Evolutionary conservation across 2,329 filamentous ascomycete species (phyloP).

Genomic region (Stagonosporopsis cucurbitacearum): DNA sequence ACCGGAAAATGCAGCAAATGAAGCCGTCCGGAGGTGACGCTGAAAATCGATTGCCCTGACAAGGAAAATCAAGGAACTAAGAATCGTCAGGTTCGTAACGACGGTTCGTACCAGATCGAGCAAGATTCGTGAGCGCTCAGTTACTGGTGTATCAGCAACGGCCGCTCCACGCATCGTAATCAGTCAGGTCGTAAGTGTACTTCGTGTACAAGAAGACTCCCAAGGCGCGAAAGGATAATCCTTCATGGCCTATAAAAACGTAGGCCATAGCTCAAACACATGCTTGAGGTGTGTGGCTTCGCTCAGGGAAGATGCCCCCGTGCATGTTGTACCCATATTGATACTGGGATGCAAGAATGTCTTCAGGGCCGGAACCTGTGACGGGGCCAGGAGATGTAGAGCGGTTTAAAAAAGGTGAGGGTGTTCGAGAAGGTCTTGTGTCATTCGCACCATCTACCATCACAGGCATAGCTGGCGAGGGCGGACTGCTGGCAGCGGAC

Average conservation of each 20-base stretch:
- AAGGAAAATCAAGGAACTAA: constrained; percentile 27
- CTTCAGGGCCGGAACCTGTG: constrained; percentile 49
- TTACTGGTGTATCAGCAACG: constrained; percentile 26
- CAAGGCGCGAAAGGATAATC: constrained; percentile 26
- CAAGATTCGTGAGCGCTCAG: constrained; percentile 46
- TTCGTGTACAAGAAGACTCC: constrained; percentile 49
- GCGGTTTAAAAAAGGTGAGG: constrained; percentile 47
- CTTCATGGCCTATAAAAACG: constrained; percentile 13
- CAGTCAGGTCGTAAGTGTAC: constrained; percentile 43
- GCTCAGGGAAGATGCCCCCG: constrained; percentile 54
- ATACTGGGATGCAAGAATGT: constrained; percentile 51
- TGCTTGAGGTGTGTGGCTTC: constrained; percentile 53
- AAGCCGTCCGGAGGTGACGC: constrained; percentile 40
- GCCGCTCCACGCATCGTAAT: constrained; percentile 46
- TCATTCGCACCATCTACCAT: constrained; percentile 52
- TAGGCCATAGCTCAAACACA: constrained; percentile 38
- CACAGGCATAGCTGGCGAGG: constrained; percentile 41
- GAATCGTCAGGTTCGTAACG: constrained; percentile 32
- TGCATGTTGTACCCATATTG: constrained; percentile 51
- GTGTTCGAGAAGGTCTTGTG: constrained; percentile 31
- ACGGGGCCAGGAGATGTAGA: constrained; percentile 53
- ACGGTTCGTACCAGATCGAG: constrained; percentile 40
- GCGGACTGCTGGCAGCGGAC: constrained; percentile 47
- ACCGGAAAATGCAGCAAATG: constrained; percentile 44
- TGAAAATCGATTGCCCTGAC: constrained; percentile 24